These are phyloP conservation scores for Ophiosphaerella korrae DNA, from an alignment of 2,329 filamentous ascomycete genomes.

Conservation along the genomic window DNA sequence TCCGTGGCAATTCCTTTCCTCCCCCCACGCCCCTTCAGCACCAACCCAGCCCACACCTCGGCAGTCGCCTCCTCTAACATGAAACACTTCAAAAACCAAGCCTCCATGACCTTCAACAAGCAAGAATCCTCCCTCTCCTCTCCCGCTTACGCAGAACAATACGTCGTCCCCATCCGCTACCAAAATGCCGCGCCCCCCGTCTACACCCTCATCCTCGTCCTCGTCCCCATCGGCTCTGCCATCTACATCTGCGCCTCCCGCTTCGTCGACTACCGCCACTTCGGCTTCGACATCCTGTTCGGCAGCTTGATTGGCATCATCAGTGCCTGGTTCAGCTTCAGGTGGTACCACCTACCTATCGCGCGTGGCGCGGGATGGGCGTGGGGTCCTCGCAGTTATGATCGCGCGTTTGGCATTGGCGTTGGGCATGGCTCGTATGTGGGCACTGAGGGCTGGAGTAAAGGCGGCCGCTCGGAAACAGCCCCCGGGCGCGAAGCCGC, in stretches of 20 bases:
- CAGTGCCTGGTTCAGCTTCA: slow-evolving; percentile 75
- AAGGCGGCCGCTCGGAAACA: slow-evolving; percentile 1
- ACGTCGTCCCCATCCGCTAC: slow-evolving; percentile 63
- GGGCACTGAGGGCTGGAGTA: slow-evolving; percentile 53
- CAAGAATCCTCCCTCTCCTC: slow-evolving; percentile 27
- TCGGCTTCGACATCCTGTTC: slow-evolving; percentile 89
- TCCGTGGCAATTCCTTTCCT: slow-evolving; percentile 75
- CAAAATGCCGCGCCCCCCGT: slow-evolving; percentile 83
- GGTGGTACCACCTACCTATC: slow-evolving; percentile 85
- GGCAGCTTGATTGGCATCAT: slow-evolving; percentile 79
- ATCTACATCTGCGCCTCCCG: slow-evolving; percentile 84
- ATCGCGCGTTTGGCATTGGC: slow-evolving; percentile 79
- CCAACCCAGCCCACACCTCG: slow-evolving; percentile 56
- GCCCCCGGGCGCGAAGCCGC: too few species aligned
- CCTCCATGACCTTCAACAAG: slow-evolving; percentile 30
- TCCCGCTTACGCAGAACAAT: slow-evolving; percentile 28
- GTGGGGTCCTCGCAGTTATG: slow-evolving; percentile 77
- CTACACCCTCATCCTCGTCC: slow-evolving; percentile 72
- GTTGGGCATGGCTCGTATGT: slow-evolving; percentile 60
- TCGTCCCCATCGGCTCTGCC: slow-evolving; percentile 74
- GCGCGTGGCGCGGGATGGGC: slow-evolving; percentile 82
- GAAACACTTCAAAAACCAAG: slow-evolving; percentile 28
- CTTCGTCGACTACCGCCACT: slow-evolving; percentile 87
- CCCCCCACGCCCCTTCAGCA: slow-evolving; percentile 54
- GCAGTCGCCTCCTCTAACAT: slow-evolving; percentile 48